A percentile compares a stretch with the other conserved stretches of the same genome.
Evolutionary conservation across 176 grass and related monocot genomes (phyloP).

Genomic region (Alopecurus myosuroides): DNA sequence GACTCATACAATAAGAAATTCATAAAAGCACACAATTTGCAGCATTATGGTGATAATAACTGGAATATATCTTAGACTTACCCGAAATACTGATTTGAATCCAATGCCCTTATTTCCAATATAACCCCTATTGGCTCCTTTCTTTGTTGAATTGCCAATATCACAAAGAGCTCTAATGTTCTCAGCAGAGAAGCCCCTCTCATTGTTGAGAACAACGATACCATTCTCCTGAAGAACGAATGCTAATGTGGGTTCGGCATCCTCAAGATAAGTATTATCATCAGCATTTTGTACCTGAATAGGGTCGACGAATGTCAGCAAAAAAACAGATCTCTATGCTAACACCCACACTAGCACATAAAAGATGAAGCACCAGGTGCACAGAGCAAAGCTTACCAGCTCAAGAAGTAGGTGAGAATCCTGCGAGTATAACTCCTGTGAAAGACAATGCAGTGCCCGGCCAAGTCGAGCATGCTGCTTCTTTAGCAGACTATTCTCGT

Average conservation of each 20-base stretch:
- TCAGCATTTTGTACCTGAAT: constrained; percentile 93
- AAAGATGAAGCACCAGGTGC: constrained; percentile 14
- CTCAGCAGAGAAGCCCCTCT: constrained; percentile 74
- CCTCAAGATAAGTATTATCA: constrained; percentile 77
- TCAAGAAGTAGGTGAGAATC: constrained; percentile 83
- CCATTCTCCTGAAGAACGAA: constrained; percentile 89
- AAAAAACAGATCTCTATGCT: constrained; percentile 11
- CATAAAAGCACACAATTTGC: neutral
- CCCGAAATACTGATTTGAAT: constrained; percentile 99
- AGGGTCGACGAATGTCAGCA: constrained; percentile 34
- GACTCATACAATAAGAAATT: neutral
- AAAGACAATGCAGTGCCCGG: constrained; percentile 95
- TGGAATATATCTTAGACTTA: constrained; percentile 30
- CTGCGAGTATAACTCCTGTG: constrained; percentile 94
- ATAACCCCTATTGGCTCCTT: constrained; percentile 79
- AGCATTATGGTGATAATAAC: constrained; percentile 7
- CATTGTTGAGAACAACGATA: constrained; percentile 88
- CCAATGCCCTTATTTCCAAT: constrained; percentile 98
- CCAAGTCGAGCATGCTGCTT: constrained; percentile 98
- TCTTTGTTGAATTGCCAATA: constrained; percentile 96
- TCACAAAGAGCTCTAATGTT: constrained; percentile 97
- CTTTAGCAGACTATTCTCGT: constrained; percentile 61
- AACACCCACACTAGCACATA: neutral
- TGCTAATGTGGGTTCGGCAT: constrained; percentile 78
- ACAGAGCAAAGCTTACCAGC: constrained; percentile 23